These are phyloP conservation scores for Ceratobasidium theobromae DNA, from an alignment of 1,284 basidiomycete species.

Conservation along the genomic window DNA sequence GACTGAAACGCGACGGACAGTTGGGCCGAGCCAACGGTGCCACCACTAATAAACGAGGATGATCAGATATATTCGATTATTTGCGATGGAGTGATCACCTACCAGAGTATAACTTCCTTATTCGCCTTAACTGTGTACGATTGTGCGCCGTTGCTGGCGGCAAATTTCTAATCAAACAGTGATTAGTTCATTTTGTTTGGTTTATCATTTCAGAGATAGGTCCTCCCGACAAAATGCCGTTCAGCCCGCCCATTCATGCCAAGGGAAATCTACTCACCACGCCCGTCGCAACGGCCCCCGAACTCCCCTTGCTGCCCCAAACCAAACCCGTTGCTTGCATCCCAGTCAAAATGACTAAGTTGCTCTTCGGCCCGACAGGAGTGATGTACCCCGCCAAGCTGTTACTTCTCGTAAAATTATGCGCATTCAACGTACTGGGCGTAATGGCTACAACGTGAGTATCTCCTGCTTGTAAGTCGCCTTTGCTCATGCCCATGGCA, in stretches of 20 bases:
- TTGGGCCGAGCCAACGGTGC: conserved; percentile 46
- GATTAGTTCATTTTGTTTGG: neutral
- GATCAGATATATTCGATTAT: too few relatives aligned
- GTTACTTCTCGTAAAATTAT: conserved; percentile 29
- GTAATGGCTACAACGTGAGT: conserved; percentile 18
- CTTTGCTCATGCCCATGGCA: conserved; percentile 16
- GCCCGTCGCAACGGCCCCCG: conserved; percentile 14
- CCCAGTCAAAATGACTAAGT: conserved; percentile 20
- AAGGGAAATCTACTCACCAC: neutral
- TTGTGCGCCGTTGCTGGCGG: conserved; percentile 8
- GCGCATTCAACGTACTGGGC: conserved; percentile 22
- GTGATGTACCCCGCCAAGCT: conserved; percentile 26
- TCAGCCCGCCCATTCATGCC: neutral
- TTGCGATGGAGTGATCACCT: too few relatives aligned
- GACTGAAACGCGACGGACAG: conserved; percentile 41
- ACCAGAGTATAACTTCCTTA: conserved; percentile 61
- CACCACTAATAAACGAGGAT: too few relatives aligned
- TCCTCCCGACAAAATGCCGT: too few relatives aligned
- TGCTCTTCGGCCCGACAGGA: conserved; percentile 5
- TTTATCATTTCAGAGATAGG: too few relatives aligned
- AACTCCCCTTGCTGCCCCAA: conserved; percentile 1
- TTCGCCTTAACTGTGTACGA: conserved; percentile 46
- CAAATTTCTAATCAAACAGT: conserved; percentile 1
- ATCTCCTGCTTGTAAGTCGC: conserved; percentile 10
- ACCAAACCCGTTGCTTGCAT: conserved; percentile 19